Evolutionary conservation across 2,329 filamentous ascomycete genomes (phyloP), one percentile per base, ranked within the genome.

Genomic region (Colletotrichum costaricense): DNA sequence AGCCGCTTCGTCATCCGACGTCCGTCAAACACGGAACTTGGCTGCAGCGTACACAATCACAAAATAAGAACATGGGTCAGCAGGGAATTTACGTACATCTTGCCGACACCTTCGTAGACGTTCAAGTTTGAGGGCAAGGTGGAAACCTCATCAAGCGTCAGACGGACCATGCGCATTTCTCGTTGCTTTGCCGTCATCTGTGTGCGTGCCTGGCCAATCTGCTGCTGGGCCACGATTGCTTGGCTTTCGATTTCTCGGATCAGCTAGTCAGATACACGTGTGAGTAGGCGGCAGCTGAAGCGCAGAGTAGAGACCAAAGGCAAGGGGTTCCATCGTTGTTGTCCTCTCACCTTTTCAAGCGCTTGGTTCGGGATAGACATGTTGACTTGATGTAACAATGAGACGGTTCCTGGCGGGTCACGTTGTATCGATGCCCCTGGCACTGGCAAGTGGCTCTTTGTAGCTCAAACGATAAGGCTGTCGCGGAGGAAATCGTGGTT

Each of bases 281-380:
- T 19, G 24, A 69, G 66, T 76, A 24, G 42, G 77, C 69, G 30
- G 58, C 67, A 9, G 55, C 33, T 35, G 30, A 63, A 33, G 66
- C 54, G 19, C 19, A 22, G 16, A n/a, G 16, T 42, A 54, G 6
- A 26, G n/a, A 16, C 16, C 7, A 6, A 54, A 26, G 24, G 12
- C 22, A 30, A 8, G 22, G 28, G 19, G 16, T 22, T 5, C 52
- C 35, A 12, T 8, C 2, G 38, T 8, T 28, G 28, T 30, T 57
- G 6, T 7, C 11, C 19, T 24, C 83, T 74, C 81, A 96, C 96
- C 93, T 98, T 98, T 82, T 98, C 94, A 76, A 98, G 87, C 72
- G 95, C 95, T 86, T 97, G 94, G 80, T 97, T 98, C 67, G 95
- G 93, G 78, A 98, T 97, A 67, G 96, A 94, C 96, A 98, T 98